Evolutionary conservation across 345 rosid species (phyloP).

Genomic region (Aethionema arabicum): DNA sequence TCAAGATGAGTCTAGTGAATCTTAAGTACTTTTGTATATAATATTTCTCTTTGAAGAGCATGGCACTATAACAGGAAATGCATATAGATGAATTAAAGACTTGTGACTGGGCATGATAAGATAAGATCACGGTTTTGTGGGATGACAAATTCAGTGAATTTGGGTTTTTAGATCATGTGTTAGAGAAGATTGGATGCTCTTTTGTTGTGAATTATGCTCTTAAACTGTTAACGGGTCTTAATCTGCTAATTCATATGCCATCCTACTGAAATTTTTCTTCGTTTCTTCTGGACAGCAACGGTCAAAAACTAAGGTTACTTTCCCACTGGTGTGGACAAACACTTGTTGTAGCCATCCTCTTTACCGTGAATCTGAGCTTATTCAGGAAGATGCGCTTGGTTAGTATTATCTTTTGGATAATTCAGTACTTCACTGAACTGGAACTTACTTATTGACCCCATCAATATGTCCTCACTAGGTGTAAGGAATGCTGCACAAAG

Average conservation of each 20-base stretch:
- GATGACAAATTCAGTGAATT: constrained; percentile 4
- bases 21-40: neutral
- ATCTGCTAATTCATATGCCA: neutral
- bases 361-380: constrained; percentile 87
- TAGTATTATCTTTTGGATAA: constrained; percentile 11
- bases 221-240: constrained; percentile 2
- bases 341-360: constrained; percentile 99
- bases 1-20: constrained; percentile 1
- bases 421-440: constrained; percentile 3
- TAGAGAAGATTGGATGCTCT: constrained; percentile 8
- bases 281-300: constrained; percentile 66
- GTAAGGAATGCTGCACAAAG: constrained; percentile 99
- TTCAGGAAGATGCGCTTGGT: constrained; percentile 80
- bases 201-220: neutral
- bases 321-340: constrained; percentile 99
- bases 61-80: too few species aligned
- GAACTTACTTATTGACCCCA: neutral
- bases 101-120: constrained; percentile 3
- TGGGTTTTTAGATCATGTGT: constrained; percentile 7
- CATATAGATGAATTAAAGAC: neutral
- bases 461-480: constrained; percentile 46
- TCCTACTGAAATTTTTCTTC: neutral
- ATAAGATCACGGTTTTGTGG: constrained; percentile 8
- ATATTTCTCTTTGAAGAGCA: too few species aligned
- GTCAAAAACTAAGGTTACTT: constrained; percentile 91